Percentiles rank a stretch among this genome's conserved stretches.
phyloP scores from a whole-genome alignment of 192 early-diverging fungal species.

The Geosiphon pyriformis region DNA sequence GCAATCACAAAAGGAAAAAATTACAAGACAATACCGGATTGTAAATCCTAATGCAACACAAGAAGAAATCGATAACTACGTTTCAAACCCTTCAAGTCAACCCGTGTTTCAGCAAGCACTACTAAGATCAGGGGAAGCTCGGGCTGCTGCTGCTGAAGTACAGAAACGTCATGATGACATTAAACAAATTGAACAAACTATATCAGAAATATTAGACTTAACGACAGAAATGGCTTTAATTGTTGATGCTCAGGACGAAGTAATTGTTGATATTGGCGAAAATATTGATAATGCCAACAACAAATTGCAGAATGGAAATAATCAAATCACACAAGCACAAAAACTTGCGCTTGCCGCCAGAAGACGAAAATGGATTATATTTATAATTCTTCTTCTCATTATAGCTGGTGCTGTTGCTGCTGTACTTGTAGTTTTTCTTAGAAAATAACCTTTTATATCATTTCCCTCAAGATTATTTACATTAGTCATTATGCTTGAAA shows the following conservation, averaged over 20 bases:
- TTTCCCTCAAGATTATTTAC: no score
- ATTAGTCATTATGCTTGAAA: no score
- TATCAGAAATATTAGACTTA: constrained; percentile 79
- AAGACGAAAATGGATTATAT: constrained; percentile 53
- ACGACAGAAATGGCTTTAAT: constrained; percentile 85
- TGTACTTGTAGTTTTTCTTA: constrained; percentile 14
- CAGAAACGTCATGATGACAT: constrained; percentile 81
- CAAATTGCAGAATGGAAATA: constrained; percentile 58
- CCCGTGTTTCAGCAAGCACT: constrained; percentile 46
- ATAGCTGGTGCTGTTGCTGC: constrained; percentile 40
- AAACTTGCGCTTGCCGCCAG: constrained; percentile 36
- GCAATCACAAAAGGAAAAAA: constrained; percentile 71
- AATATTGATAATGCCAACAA: constrained; percentile 56
- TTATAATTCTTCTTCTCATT: constrained; percentile 41
- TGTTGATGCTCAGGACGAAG: constrained; percentile 68
- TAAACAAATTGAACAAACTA: constrained; percentile 78
- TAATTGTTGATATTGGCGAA: constrained; percentile 64
- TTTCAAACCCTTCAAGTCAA: constrained; percentile 39
- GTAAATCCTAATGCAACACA: constrained; percentile 76
- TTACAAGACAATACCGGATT: constrained; percentile 77
- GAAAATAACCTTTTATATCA: no score
- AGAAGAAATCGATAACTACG: constrained; percentile 68
- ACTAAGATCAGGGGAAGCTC: constrained; percentile 61
- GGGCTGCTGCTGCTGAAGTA: constrained; percentile 71
- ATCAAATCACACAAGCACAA: constrained; percentile 52